Base-by-base conservation (phyloP, 768 basidiomycete genomes). In the Mycena leptocephala region DNA sequence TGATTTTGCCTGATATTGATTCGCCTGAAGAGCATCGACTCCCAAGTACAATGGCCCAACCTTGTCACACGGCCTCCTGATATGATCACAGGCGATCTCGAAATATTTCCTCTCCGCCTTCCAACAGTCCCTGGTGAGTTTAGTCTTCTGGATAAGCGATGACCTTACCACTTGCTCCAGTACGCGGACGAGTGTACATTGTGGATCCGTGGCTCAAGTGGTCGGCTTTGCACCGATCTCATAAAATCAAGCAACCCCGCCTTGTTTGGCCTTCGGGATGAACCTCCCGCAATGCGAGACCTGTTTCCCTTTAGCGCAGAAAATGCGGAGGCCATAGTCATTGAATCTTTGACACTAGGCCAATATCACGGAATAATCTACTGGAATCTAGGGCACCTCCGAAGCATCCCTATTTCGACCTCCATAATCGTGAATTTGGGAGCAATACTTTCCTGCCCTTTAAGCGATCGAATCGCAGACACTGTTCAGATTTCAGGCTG, bases 201-300 rank as follows among this genome's bases (percentile, higher is more conserved):
- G 5, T 63, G 39, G 61, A 41, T 63, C 3, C 61, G 39, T 43
- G 24, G n/a, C n/a, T 63, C 61, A 7, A 63, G 7, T 20, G 61
- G 61, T 8, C 37, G 61, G 6, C 24, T 41, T 14, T 63, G 61
- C 16, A 5, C n/a, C 2, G 61, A 63, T 13, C 9, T 37, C 24
- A 8, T 24, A 5, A 1, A n/a, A 13, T 24, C n/a, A 9, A 8
- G 9, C 48, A 9, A 24, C 9, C 43, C 7, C 7, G 18, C 4
- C 9, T 9, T 9, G 4, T 43, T 43, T 4, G 9, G n/a, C n/a
- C n/a, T n/a, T n/a, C 16, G 8, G 13, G 10, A 13, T 20, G 43
- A 0, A 3, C n/a, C 24, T 1, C 1, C n/a, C 22, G 8, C n/a
- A 8, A n/a, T 1, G 24, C 48, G 1, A 4, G 2, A 1, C 5